Conservation (phyloP, 2,329 filamentous ascomycete genomes). For the Colletotrichum tofieldiae region DNA sequence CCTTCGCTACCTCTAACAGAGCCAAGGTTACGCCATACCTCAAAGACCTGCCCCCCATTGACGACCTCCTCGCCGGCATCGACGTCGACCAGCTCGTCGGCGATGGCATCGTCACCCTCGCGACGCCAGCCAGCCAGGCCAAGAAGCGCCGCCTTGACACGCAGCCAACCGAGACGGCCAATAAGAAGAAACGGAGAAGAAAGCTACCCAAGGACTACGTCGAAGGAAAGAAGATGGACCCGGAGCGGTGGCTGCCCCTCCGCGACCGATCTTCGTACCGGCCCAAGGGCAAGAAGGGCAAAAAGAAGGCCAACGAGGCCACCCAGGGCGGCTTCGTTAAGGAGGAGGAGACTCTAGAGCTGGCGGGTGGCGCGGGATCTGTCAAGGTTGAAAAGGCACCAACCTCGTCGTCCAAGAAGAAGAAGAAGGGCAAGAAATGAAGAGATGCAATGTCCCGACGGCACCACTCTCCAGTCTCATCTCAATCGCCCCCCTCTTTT, state of each 20-base stretch:
- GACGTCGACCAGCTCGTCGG: constrained; percentile 75
- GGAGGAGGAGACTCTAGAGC: constrained; percentile 78
- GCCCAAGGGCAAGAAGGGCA: constrained; percentile 93
- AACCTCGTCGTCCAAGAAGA: constrained; percentile 59
- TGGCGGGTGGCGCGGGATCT: constrained; percentile 74
- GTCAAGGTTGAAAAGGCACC: constrained; percentile 76
- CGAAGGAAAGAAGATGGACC: constrained; percentile 84
- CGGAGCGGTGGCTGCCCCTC: constrained; percentile 93
- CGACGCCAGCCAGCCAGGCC: constrained; percentile 55
- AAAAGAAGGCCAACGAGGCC: constrained; percentile 82
- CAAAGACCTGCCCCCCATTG: constrained; percentile 72
- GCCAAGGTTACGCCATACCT: constrained; percentile 69
- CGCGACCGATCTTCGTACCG: constrained; percentile 90
- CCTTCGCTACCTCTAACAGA: constrained; percentile 76
- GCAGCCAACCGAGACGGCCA: constrained; percentile 50
- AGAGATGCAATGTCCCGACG: background rate
- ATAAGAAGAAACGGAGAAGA: constrained; percentile 68
- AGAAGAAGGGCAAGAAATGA: constrained; percentile 70
- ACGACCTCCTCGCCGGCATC: constrained; percentile 72
- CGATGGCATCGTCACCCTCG: constrained; percentile 73
- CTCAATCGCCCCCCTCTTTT: background rate
- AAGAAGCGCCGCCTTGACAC: constrained; percentile 63
- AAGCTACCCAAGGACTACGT: constrained; percentile 83
- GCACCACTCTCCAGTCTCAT: background rate
- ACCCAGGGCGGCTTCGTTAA: constrained; percentile 89